Evolutionary conservation across 2,329 filamentous ascomycete species (phyloP).

Genomic region (Hirsutella rhossiliensis): DNA sequence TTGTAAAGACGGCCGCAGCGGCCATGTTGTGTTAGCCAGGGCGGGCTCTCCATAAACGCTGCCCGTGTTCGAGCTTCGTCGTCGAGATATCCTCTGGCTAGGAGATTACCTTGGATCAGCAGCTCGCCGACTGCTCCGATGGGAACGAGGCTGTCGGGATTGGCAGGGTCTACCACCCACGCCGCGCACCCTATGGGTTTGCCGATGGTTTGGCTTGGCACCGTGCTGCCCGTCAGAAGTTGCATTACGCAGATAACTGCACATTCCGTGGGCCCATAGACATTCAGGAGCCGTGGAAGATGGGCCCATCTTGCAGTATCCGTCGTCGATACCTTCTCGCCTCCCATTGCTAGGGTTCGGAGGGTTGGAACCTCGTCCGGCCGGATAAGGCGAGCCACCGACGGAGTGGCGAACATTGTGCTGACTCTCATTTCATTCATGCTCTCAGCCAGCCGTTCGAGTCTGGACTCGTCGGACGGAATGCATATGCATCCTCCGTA

Average conservation of each 20-base stretch:
- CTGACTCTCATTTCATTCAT: not conserved
- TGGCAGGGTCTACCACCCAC: constrained; percentile 11
- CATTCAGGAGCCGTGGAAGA: constrained; percentile 9
- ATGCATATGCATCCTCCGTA: constrained; percentile 39
- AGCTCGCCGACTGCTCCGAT: constrained; percentile 14
- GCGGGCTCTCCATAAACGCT: constrained; percentile 17
- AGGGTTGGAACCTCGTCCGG: not conserved
- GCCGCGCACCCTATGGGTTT: constrained; percentile 2
- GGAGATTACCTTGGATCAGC: constrained; percentile 12
- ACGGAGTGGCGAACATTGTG: constrained; percentile 2
- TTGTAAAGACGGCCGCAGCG: constrained; percentile 7
- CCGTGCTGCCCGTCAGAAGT: not conserved
- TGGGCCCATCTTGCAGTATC: constrained; percentile 1
- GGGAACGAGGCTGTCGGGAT: constrained; percentile 10
- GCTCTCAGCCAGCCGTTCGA: not conserved
- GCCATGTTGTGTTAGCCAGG: constrained; percentile 5
- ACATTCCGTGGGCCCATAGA: constrained; percentile 8
- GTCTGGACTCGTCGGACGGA: constrained; percentile 16
- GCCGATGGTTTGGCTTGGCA: constrained; percentile 2
- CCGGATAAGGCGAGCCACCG: constrained; percentile 1
- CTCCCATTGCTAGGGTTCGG: constrained; percentile 1
- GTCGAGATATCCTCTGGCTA: constrained; percentile 12
- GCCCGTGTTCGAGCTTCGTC: constrained; percentile 10
- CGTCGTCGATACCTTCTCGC: constrained; percentile 1
- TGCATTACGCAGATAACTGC: constrained; percentile 1